Base-by-base conservation (phyloP, 2,329 filamentous ascomycete species). In the Huntiella savannae region DNA sequence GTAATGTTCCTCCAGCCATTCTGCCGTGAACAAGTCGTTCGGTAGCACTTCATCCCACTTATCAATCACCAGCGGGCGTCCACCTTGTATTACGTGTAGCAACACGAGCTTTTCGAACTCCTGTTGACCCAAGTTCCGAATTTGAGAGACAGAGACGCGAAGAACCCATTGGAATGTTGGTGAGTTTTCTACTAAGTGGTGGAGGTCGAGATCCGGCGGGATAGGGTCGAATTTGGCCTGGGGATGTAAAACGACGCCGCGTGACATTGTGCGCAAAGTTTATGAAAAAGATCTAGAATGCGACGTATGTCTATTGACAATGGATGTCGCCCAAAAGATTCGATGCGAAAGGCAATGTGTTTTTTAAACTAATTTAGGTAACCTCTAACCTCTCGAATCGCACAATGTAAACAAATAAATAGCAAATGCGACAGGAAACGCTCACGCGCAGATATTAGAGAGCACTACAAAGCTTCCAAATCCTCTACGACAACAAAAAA, bases 171-270 rank as follows among this genome's bases (percentile, higher is more conserved):
- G 77, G 56, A 98, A 93, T 57, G 93, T 94, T 2, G 78, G 70
- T 0, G 80, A 82, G 6, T 71, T 70, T 48, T 91, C 79, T 12
- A 96, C 83, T 1, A 96, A 68, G 1, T 65, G 63, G 35, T 75
- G 65, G 12, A 96, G 67, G 57, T 96, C 80, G 48, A 96, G 75
- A 56, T 88, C 76, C 0, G 87, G 87, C 0, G 86, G 75, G 40
- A 96, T 82, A 1, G 88, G 87, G 60, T 93, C 85, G 60, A 96
- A 96, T 44, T 86, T 84, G 12, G 86, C 85, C 57, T 85, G 79
- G 1, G 84, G 84, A 55, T 87, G 77, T 49, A 79, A 67, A 11
- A 80, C 34, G 12, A 43, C 34, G n/a, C 22, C 10, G 12, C 35
- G 19, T 28, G 22, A 28, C 22, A 28, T 28, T 28, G 5, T 28